phyloP scores from a whole-genome alignment of 306 rosid species.

The Cucurbita maxima region DNA sequence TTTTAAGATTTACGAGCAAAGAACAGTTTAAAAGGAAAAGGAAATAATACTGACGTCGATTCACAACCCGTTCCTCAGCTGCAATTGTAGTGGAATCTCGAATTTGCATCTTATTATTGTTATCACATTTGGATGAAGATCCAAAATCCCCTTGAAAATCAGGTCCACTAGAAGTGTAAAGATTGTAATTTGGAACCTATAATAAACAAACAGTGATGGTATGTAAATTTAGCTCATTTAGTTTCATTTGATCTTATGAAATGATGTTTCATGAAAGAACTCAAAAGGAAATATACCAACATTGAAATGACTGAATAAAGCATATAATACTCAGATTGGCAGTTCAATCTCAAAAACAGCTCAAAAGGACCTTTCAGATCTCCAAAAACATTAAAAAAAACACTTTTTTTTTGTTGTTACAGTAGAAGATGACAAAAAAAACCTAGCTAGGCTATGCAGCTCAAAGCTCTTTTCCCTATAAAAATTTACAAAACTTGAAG shows the following conservation, averaged over 20 bases:
- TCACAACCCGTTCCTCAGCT: slow-evolving; percentile 53
- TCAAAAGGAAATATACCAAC: slow-evolving; percentile 12
- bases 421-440: slow-evolving; percentile 4
- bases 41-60: slow-evolving; percentile 36
- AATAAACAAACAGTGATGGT: background rate
- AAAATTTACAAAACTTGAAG: background rate
- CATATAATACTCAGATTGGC: slow-evolving; percentile 46
- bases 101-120: slow-evolving; percentile 49
- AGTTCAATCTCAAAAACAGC: slow-evolving; percentile 7
- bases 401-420: background rate
- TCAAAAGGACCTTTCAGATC: background rate
- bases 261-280: slow-evolving; percentile 17
- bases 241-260: background rate
- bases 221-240: background rate
- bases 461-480: background rate
- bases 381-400: background rate
- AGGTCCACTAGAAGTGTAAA: slow-evolving; percentile 7
- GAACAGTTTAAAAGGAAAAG: background rate
- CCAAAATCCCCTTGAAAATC: slow-evolving; percentile 59
- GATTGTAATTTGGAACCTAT: slow-evolving; percentile 35
- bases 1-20: background rate
- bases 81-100: slow-evolving; percentile 32
- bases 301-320: slow-evolving; percentile 35
- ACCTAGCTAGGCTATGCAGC: background rate
- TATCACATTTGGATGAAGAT: slow-evolving; percentile 65